These are phyloP conservation scores for Piper betle DNA, from an alignment of 164 flowering plant species.

Conservation along the genomic window DNA sequence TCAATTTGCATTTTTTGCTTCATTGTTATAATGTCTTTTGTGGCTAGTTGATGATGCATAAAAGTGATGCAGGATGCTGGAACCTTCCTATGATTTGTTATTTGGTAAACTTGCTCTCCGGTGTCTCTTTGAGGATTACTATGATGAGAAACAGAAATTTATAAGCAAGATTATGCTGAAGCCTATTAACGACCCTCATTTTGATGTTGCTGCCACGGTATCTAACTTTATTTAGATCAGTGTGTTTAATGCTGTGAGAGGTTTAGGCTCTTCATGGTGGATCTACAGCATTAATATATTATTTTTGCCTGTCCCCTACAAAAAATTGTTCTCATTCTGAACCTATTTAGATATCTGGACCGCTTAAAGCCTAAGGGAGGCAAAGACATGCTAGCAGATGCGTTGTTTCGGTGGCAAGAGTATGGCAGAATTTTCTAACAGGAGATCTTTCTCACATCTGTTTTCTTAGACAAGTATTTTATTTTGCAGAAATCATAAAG, in stretches of 20 bases:
- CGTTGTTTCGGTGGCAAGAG: slow-evolving; percentile 94
- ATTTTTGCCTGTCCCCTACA: too few relatives aligned
- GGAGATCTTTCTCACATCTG: neutral
- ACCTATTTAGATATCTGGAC: slow-evolving; percentile 51
- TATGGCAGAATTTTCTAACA: slow-evolving; percentile 5
- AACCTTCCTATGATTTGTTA: slow-evolving; percentile 67
- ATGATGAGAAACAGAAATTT: slow-evolving; percentile 63
- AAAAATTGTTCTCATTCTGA: too few relatives aligned
- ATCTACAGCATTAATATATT: slow-evolving; percentile 20
- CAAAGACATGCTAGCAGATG: slow-evolving; percentile 55
- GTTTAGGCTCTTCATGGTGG: too few relatives aligned
- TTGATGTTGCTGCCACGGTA: slow-evolving; percentile 86
- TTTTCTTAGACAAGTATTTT: neutral
- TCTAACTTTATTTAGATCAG: slow-evolving; percentile 12
- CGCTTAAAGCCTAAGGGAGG: slow-evolving; percentile 54
- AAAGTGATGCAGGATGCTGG: slow-evolving; percentile 67
- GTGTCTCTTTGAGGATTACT: slow-evolving; percentile 89
- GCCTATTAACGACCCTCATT: slow-evolving; percentile 90
- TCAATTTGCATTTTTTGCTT: neutral
- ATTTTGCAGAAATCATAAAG: slow-evolving; percentile 54
- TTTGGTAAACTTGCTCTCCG: slow-evolving; percentile 82
- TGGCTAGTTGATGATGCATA: neutral
- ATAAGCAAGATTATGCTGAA: slow-evolving; percentile 72
- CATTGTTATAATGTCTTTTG: neutral
- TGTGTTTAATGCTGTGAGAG: too few relatives aligned